Evolutionary conservation across 768 basidiomycete species (phyloP).

Genomic region (Russula compacta): DNA sequence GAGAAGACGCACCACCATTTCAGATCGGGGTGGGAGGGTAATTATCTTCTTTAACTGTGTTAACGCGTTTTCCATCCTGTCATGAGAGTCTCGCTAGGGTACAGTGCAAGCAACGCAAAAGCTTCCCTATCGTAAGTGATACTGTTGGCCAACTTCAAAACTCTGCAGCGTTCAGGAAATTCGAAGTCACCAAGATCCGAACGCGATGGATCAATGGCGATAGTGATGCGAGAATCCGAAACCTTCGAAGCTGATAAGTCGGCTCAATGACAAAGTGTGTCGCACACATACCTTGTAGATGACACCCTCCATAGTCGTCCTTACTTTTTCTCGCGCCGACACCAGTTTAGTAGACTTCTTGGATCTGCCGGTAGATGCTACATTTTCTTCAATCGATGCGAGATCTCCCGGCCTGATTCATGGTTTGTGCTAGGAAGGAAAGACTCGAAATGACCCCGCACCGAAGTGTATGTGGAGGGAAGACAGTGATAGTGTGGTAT

Average conservation of each 20-base stretch:
- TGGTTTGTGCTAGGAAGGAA: too few relatives aligned
- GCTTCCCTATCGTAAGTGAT: conserved; percentile 78
- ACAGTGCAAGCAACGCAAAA: background rate
- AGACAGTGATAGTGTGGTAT: conserved; percentile 57
- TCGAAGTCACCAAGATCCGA: conserved; percentile 56
- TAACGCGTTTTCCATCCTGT: conserved; percentile 81
- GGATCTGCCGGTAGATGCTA: conserved; percentile 31
- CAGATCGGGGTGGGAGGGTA: conserved; percentile 16
- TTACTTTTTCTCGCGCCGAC: conserved; percentile 14
- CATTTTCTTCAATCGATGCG: conserved; percentile 72
- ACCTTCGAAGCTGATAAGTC: conserved; percentile 37
- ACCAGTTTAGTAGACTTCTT: conserved; percentile 38
- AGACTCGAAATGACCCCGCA: conserved; percentile 22
- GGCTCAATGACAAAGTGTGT: background rate
- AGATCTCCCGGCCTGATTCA: conserved; percentile 71
- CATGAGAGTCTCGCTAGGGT: background rate
- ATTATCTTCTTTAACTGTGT: conserved; percentile 49
- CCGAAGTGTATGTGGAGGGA: conserved; percentile 87
- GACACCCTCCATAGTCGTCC: conserved; percentile 57
- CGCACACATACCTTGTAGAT: conserved; percentile 60
- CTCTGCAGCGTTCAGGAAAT: conserved; percentile 74
- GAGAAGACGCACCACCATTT: conserved; percentile 2
- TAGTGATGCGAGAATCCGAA: conserved; percentile 69
- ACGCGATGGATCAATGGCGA: conserved; percentile 66
- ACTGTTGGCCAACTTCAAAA: conserved; percentile 86